Conservation (phyloP, 1,284 basidiomycete species). For the Exobasidium rhododendri region DNA sequence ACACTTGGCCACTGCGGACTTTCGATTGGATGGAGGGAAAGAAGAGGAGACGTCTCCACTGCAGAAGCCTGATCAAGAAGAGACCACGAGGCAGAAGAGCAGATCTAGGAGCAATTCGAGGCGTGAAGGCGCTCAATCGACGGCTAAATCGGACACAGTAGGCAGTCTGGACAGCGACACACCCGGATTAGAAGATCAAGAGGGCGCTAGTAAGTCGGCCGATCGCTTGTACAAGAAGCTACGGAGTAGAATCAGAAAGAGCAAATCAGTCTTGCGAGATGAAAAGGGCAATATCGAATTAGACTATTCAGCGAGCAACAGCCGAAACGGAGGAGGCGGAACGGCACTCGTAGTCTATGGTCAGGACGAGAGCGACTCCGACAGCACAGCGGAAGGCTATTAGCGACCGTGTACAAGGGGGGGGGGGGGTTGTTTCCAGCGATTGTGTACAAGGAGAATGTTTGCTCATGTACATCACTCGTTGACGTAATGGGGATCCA, state of each 20-base stretch:
- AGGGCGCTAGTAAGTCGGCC: constrained; percentile 8
- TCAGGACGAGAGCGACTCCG: constrained; percentile 28
- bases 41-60: constrained; percentile 7
- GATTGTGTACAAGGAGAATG: too few relatives aligned
- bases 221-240: constrained; percentile 1
- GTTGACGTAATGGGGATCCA: too few relatives aligned
- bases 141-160: neutral
- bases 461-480: too few relatives aligned
- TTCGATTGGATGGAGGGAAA: constrained; percentile 28
- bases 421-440: too few relatives aligned
- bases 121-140: constrained; percentile 13
- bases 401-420: too few relatives aligned
- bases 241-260: neutral
- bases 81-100: neutral
- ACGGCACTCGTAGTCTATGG: constrained; percentile 50
- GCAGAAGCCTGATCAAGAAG: neutral
- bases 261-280: neutral
- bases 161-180: neutral
- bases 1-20: constrained; percentile 45
- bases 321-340: constrained; percentile 15
- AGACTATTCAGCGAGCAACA: neutral
- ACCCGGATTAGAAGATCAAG: neutral
- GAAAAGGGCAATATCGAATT: neutral
- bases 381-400: constrained; percentile 8
- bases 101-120: neutral